Evolutionary conservation across 2,329 filamentous ascomycete species (phyloP), one percentile per base, ranked within the genome.

Genomic region (Hirsutella minnesotensis): DNA sequence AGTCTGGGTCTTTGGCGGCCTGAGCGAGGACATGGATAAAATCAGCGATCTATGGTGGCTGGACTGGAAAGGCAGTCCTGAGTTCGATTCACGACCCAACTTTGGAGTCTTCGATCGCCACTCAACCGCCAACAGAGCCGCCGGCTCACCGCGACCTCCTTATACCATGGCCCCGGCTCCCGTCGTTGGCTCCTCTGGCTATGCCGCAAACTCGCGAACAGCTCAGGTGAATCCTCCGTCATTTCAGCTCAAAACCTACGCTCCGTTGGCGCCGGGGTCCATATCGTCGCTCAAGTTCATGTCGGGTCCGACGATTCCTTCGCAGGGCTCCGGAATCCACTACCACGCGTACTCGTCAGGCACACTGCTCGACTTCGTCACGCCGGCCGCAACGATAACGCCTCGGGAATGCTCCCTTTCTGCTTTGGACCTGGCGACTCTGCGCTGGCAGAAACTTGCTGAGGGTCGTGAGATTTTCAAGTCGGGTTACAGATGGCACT

Each of bases 31-130:
- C 51, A 95, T 96, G 87, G 89, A 96, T 66, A 90, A 94, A 55
- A 87, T 85, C 47, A 90, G 87, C 46, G 92, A 98, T 61, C 75
- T 98, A 36, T 95, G 88, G 85, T 98, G 92, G 89, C 70, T 98
- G 36, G 92, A 98, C 63, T 74, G 98, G 40, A 90, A 94, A 59
- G 88, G 87, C 29, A 88, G 78, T 46, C 88, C 89, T 2, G 86
- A 88, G 38, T 89, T 95, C 52, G 81, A 88, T 53, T 79, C 80
- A 30, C 69, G 77, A 22, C 80, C 83, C 42, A 77, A 66, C 24
- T 63, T 75, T 9, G 73, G 73, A 41, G 58, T 64, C 18, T 65
- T 70, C 19, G 73, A 77, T 47, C 70, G 72, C 35, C 63, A 68
- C 24, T 56, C 61, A 1, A 46, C 62, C 16, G 55, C 57, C 34